Evolutionary conservation across 768 basidiomycete species (phyloP), one percentile per base, ranked within the genome.

Genomic region (Kwoniella newhampshirensis): DNA sequence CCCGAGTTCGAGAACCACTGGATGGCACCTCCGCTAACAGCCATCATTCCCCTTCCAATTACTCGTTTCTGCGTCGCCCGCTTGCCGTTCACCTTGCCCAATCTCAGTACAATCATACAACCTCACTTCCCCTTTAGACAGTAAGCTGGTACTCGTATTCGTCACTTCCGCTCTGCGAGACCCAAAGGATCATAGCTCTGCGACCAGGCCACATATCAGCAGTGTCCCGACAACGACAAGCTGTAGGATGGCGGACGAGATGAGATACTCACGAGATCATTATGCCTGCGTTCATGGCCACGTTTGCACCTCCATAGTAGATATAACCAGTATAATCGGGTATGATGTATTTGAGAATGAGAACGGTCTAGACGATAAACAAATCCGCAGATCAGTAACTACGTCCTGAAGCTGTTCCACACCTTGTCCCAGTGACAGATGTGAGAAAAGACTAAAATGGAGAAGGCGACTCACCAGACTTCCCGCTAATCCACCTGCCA

Each of bases 401-500:
- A n/a, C n/a, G n/a, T n/a, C n/a, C n/a, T n/a, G n/a, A n/a, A n/a
- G n/a, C n/a, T n/a, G n/a, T n/a, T n/a, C n/a, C n/a, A n/a, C n/a
- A n/a, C n/a, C n/a, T n/a, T n/a, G n/a, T n/a, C n/a, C n/a, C n/a
- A n/a, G n/a, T n/a, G n/a, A n/a, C n/a, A n/a, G n/a, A n/a, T n/a
- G n/a, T n/a, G n/a, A n/a, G n/a, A n/a, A n/a, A n/a, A n/a, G n/a
- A n/a, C n/a, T n/a, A n/a, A n/a, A n/a, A 26, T 13, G 20, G 15
- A 26, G 1, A 12, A 30, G 21, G 21, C 30, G 13, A 84, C 92
- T 68, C 71, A 97, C 93, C 73, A 96, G 84, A 71, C 91, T 93
- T 47, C 94, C 96, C n/a, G 94, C 96, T 42, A 98, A 74, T 0
- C 96, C 96, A 7, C 96, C 94, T 1, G 96, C 96, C 91, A 99